phyloP scores from a whole-genome alignment of 768 basidiomycete genomes.

The Fibroporia radiculosa region DNA sequence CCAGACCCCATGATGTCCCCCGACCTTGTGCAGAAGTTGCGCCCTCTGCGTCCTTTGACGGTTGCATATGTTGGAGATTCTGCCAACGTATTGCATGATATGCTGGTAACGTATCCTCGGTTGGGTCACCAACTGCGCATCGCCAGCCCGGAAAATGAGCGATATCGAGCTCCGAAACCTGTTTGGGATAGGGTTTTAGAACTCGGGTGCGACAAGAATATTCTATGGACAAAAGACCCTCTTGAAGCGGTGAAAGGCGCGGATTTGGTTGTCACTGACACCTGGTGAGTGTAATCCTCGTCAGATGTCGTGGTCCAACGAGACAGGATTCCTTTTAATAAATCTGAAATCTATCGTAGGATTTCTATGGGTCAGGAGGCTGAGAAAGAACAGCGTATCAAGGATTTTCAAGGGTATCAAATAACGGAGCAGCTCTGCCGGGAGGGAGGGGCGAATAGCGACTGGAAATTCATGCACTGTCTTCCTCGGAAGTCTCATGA shows the following conservation, averaged over 20 bases:
- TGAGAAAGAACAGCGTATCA: slow-evolving; percentile 78
- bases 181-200: slow-evolving; percentile 82
- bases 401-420: slow-evolving; percentile 89
- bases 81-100: slow-evolving; percentile 93
- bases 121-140: slow-evolving; percentile 82
- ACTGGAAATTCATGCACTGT: slow-evolving; percentile 97
- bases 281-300: slow-evolving; percentile 81
- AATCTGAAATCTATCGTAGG: slow-evolving; percentile 37
- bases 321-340: background rate
- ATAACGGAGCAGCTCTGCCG: slow-evolving; percentile 83
- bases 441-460: slow-evolving; percentile 71
- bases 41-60: slow-evolving; percentile 71
- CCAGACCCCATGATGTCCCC: slow-evolving; percentile 7
- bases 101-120: slow-evolving; percentile 92
- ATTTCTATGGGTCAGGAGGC: slow-evolving; percentile 99
- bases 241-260: slow-evolving; percentile 83
- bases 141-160: slow-evolving; percentile 59
- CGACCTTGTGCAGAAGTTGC: slow-evolving; percentile 9
- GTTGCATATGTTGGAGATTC: slow-evolving; percentile 92
- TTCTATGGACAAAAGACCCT: slow-evolving; percentile 73
- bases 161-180: slow-evolving; percentile 57
- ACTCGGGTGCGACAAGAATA: slow-evolving; percentile 63
- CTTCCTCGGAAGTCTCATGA: slow-evolving; percentile 89
- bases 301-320: no score
- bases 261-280: slow-evolving; percentile 95